These are phyloP conservation scores for Tolypocladium tropicale DNA, from an alignment of 2,329 filamentous ascomycete species.

Conservation along the genomic window DNA sequence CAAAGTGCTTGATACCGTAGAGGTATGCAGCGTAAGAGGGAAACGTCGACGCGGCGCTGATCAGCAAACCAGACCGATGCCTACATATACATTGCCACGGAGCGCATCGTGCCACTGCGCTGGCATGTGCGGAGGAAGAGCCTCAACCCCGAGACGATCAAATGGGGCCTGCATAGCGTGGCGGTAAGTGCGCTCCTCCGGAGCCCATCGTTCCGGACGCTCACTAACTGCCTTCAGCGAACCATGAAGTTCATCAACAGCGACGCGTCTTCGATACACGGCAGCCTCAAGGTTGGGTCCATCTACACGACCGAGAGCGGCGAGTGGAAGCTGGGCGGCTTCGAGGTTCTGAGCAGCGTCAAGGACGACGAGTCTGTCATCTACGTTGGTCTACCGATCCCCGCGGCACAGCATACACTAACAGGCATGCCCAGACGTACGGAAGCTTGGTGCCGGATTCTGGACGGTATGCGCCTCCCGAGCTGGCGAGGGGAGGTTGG, in stretches of 20 bases:
- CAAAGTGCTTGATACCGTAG: conserved; percentile 86
- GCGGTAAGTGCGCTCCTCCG: conserved; percentile 45
- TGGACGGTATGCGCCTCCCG: conserved; percentile 74
- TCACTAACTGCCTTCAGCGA: conserved; percentile 40
- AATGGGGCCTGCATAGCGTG: conserved; percentile 87
- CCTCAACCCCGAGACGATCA: conserved; percentile 81
- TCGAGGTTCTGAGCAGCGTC: conserved; percentile 87
- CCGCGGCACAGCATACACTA: neutral
- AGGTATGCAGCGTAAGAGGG: conserved; percentile 43
- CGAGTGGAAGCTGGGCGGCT: conserved; percentile 93
- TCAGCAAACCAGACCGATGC: conserved; percentile 61
- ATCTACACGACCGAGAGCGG: conserved; percentile 92
- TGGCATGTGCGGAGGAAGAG: conserved; percentile 89
- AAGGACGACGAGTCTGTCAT: conserved; percentile 94
- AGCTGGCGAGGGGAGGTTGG: conserved; percentile 83
- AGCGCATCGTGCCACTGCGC: conserved; percentile 73
- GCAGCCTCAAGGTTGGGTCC: conserved; percentile 72
- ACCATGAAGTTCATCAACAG: conserved; percentile 95
- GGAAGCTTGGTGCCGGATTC: conserved; percentile 82
- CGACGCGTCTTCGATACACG: conserved; percentile 86
- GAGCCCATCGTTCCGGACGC: neutral
- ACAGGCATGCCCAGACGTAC: conserved; percentile 49
- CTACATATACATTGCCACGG: conserved; percentile 93
- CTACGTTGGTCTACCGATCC: conserved; percentile 44
- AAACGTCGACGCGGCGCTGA: conserved; percentile 11